Percentiles rank a stretch among this genome's conserved stretches.
Evolutionary conservation across 2,329 filamentous ascomycete species (phyloP).

Genomic region (Ophiostoma perfectum): DNA sequence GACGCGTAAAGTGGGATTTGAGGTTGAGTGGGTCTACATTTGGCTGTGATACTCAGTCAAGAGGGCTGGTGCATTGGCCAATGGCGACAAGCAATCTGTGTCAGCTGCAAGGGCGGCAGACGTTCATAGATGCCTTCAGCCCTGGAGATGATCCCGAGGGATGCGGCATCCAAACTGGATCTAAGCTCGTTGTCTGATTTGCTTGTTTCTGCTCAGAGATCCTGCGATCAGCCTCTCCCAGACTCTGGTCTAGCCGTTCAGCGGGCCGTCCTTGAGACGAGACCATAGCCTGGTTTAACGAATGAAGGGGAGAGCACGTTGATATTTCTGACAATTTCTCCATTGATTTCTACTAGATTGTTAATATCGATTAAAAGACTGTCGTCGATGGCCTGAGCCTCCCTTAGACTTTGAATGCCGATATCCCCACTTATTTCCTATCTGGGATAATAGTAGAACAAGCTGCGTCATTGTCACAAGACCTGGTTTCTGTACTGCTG

Average conservation of each 20-base stretch:
- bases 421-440: not conserved
- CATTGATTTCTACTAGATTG: not conserved
- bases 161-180: no score
- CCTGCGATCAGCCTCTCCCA: no score
- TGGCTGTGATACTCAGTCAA: not conserved
- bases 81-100: not conserved
- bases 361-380: not conserved
- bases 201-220: no score
- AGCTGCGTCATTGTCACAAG: not conserved
- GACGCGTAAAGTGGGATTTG: slow-evolving; percentile 25
- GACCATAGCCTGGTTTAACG: no score
- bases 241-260: no score
- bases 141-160: no score
- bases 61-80: slow-evolving; percentile 18
- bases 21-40: slow-evolving; percentile 12
- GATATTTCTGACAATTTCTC: no score
- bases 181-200: no score
- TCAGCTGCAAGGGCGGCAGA: not conserved
- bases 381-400: not conserved
- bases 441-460: not conserved
- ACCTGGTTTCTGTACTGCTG: not conserved
- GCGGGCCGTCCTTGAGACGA: no score
- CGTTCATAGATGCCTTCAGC: no score
- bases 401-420: not conserved
- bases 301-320: no score